These are phyloP conservation scores for Crucihimalaya himalaica DNA, from an alignment of 345 rosid genomes.

Conservation along the genomic window DNA sequence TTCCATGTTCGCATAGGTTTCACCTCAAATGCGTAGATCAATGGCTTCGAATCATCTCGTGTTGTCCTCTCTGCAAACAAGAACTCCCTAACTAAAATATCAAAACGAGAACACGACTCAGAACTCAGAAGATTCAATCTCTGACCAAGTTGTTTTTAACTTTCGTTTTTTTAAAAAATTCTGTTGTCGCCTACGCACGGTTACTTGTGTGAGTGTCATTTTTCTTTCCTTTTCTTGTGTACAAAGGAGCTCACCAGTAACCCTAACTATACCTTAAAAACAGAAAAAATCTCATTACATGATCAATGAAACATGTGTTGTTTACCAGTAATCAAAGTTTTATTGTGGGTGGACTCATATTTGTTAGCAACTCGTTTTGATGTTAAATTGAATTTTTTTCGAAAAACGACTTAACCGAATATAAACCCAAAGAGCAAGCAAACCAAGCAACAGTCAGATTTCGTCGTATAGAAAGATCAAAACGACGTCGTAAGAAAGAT, in stretches of 20 bases:
- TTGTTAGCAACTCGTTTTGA: background rate
- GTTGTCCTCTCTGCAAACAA: conserved; percentile 96
- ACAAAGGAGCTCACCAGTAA: conserved; percentile 28
- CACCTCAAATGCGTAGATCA: conserved; percentile 96
- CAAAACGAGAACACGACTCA: background rate
- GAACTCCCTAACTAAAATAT: conserved; percentile 58
- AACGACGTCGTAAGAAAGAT: background rate
- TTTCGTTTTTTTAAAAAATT: background rate
- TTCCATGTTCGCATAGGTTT: conserved; percentile 90
- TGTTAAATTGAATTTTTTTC: background rate
- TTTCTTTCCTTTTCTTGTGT: background rate
- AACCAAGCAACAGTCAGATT: background rate
- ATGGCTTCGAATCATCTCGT: conserved; percentile 88
- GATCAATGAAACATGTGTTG: background rate
- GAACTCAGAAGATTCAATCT: background rate
- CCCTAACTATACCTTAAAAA: background rate
- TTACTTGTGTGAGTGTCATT: conserved; percentile 25
- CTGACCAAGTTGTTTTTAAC: background rate
- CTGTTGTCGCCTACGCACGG: background rate
- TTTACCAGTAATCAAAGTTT: too few species aligned
- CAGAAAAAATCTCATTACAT: background rate
- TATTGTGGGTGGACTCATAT: too few species aligned
- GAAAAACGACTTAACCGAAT: background rate
- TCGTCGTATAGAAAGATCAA: background rate
- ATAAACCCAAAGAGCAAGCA: background rate